Evolutionary conservation across 1,284 basidiomycete species (phyloP).

Genomic region (Ceratobasidium sp.): DNA sequence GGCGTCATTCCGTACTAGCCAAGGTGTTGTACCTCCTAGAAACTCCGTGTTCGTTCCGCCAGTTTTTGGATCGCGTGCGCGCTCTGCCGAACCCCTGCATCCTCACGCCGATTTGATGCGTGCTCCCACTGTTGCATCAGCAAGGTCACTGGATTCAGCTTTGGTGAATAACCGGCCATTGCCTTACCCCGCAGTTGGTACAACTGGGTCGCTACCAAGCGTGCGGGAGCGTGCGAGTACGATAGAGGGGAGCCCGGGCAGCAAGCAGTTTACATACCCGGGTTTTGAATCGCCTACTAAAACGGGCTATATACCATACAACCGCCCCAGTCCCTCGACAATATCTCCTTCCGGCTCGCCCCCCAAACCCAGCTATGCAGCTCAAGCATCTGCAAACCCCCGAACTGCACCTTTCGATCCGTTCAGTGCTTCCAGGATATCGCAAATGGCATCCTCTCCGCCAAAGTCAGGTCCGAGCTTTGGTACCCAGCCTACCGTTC

Average conservation of each 20-base stretch:
- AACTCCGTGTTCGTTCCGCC: slow-evolving; percentile 31
- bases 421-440: slow-evolving; percentile 15
- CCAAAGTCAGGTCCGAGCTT: slow-evolving; percentile 16
- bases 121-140: slow-evolving; percentile 24
- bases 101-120: slow-evolving; percentile 23
- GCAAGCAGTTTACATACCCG: slow-evolving; percentile 34
- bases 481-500: slow-evolving; percentile 6
- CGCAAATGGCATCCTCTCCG: slow-evolving; percentile 24
- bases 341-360: slow-evolving; percentile 15
- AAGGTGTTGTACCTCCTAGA: neutral
- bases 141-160: slow-evolving; percentile 33
- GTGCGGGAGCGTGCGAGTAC: slow-evolving; percentile 26
- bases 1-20: neutral
- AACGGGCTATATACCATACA: slow-evolving; percentile 33
- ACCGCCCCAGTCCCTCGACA: slow-evolving; percentile 22
- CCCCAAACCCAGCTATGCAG: slow-evolving; percentile 31
- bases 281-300: slow-evolving; percentile 31
- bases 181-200: slow-evolving; percentile 11
- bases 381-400: slow-evolving; percentile 33
- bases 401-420: slow-evolving; percentile 37
- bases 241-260: slow-evolving; percentile 8
- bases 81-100: slow-evolving; percentile 29
- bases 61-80: slow-evolving; percentile 36
- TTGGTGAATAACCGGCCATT: slow-evolving; percentile 18
- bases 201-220: slow-evolving; percentile 24